These are phyloP conservation scores for Suillus lakei DNA, from an alignment of 768 basidiomycete species.

Conservation along the genomic window DNA sequence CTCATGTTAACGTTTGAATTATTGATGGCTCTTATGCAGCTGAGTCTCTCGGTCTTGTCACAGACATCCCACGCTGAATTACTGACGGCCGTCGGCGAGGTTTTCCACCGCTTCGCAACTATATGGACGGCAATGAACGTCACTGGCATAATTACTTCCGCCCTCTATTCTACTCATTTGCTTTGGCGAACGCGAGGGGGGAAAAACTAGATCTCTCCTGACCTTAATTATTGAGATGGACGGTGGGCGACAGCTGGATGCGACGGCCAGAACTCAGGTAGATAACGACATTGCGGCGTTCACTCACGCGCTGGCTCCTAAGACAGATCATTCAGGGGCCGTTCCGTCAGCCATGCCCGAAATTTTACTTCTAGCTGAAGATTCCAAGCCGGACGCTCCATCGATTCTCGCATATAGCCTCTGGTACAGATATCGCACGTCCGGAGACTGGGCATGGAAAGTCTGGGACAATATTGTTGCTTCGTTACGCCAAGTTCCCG, in stretches of 20 bases:
- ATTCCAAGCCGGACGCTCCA: constrained; percentile 62
- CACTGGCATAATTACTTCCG: constrained; percentile 55
- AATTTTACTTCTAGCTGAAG: constrained; percentile 66
- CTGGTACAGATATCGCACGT: constrained; percentile 83
- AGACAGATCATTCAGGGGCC: constrained; percentile 34
- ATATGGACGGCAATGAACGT: constrained; percentile 83
- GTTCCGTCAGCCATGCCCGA: constrained; percentile 56
- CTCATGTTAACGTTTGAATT: not conserved
- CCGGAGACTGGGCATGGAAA: constrained; percentile 77
- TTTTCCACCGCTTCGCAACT: constrained; percentile 68
- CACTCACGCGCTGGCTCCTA: constrained; percentile 52
- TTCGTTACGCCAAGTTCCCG: constrained; percentile 70
- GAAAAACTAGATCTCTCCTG: constrained; percentile 68
- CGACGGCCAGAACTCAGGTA: constrained; percentile 61
- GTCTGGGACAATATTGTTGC: constrained; percentile 86
- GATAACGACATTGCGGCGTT: constrained; percentile 63
- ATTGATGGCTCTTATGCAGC: constrained; percentile 37
- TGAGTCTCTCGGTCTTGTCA: constrained; percentile 58
- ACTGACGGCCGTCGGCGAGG: constrained; percentile 67
- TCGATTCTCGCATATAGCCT: constrained; percentile 74
- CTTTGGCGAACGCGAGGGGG: constrained; percentile 66
- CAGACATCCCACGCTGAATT: constrained; percentile 55
- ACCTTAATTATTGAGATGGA: constrained; percentile 70
- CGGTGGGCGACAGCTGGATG: constrained; percentile 57
- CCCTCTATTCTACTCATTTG: constrained; percentile 66